Conservation (phyloP, 768 basidiomycete genomes). For the Pholiota conissans region DNA sequence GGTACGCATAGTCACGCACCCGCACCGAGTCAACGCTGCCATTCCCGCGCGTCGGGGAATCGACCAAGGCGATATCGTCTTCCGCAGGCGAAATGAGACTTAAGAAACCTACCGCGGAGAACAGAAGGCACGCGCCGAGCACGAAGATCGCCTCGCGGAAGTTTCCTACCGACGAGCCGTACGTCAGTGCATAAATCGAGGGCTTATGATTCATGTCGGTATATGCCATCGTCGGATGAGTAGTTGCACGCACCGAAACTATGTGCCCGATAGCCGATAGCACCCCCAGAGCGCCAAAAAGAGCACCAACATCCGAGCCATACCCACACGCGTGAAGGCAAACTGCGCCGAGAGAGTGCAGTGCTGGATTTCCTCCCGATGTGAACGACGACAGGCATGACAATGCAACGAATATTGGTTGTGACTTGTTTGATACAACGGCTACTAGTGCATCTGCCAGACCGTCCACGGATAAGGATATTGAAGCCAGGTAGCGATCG, state of each 20-base stretch:
- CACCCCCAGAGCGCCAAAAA: constrained; percentile 75
- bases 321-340: constrained; percentile 56
- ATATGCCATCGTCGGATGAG: background rate
- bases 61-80: constrained; percentile 22
- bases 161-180: constrained; percentile 58
- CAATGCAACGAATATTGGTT: constrained; percentile 53
- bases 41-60: background rate
- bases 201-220: constrained; percentile 41
- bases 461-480: constrained; percentile 68
- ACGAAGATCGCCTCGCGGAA: constrained; percentile 72
- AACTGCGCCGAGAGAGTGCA: constrained; percentile 71
- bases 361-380: constrained; percentile 65
- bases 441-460: constrained; percentile 64
- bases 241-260: constrained; percentile 43
- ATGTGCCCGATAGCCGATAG: constrained; percentile 66
- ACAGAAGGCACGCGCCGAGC: constrained; percentile 55
- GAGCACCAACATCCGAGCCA: constrained; percentile 50
- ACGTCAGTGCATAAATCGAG: constrained; percentile 65
- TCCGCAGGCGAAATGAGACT: constrained; percentile 31
- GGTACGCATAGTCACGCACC: constrained; percentile 13
- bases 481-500: constrained; percentile 64
- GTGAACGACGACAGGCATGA: constrained; percentile 67
- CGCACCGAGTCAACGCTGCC: background rate
- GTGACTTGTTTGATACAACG: constrained; percentile 48
- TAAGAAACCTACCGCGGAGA: constrained; percentile 48